phyloP scores from a whole-genome alignment of 2,329 filamentous ascomycete species.

The Ciborinia camelliae region DNA sequence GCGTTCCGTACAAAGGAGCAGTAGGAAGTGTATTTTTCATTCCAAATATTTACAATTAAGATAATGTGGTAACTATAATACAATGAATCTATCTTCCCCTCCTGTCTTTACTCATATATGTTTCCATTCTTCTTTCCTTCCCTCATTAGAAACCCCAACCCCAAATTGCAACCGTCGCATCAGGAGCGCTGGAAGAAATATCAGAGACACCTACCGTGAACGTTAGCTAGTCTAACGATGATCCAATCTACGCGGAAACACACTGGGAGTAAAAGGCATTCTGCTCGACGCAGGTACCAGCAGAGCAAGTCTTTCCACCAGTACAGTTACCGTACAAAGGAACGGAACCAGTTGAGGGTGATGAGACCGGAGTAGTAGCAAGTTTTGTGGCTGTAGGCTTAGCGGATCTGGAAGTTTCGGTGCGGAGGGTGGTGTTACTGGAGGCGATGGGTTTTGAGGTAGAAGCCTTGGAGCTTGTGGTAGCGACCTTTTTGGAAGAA shows the following conservation, averaged over 20 bases:
- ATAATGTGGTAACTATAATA: not conserved
- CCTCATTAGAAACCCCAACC: not conserved
- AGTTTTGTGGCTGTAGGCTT: not conserved
- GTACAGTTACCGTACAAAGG: conserved; percentile 1
- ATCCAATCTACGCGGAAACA: not conserved
- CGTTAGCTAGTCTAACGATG: not conserved
- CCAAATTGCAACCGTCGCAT: not conserved
- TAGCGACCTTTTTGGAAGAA: not conserved
- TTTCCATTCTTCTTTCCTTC: not conserved
- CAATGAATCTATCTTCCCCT: not conserved
- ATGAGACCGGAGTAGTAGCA: not conserved
- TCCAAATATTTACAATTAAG: conserved; percentile 5
- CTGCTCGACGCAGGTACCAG: not conserved
- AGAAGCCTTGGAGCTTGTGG: not conserved
- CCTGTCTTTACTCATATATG: too few species aligned
- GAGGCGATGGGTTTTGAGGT: not conserved
- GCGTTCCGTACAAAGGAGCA: not conserved
- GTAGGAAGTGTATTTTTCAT: not conserved
- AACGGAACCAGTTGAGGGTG: not conserved
- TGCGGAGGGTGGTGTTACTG: not conserved
- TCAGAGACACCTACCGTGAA: not conserved
- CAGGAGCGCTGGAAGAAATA: too few species aligned
- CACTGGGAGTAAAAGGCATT: conserved; percentile 1
- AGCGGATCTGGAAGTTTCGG: not conserved
- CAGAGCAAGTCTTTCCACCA: not conserved